These are phyloP conservation scores for Henckelia pumila DNA, from an alignment of 257 asterid genomes.

Conservation along the genomic window DNA sequence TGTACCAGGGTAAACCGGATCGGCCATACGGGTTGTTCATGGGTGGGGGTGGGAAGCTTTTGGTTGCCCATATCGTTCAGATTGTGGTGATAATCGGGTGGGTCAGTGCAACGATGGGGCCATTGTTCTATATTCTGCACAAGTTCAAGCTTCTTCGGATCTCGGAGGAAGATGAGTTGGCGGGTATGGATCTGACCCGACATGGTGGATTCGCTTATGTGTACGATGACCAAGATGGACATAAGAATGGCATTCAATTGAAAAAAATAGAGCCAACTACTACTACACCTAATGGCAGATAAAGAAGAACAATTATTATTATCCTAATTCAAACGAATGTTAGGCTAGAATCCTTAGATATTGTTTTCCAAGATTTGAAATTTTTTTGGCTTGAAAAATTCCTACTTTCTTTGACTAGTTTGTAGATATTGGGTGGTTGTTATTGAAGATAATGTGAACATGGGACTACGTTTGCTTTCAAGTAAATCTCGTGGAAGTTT, in stretches of 20 bases:
- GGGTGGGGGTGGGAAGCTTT: conserved; percentile 80
- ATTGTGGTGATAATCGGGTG: conserved; percentile 74
- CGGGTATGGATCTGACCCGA: conserved; percentile 98
- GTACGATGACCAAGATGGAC: conserved; percentile 50
- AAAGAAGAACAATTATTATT: too few species aligned
- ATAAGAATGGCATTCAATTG: conserved; percentile 45
- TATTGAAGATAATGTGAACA: neutral
- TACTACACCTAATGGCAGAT: neutral
- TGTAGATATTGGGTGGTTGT: neutral
- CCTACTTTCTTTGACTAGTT: neutral
- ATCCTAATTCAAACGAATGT: too few species aligned
- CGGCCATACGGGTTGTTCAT: conserved; percentile 82
- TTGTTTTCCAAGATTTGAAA: too few species aligned
- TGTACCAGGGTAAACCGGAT: conserved; percentile 50
- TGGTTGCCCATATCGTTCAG: conserved; percentile 75
- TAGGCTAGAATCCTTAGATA: too few species aligned
- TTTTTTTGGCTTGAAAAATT: too few species aligned
- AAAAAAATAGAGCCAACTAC: conserved; percentile 49
- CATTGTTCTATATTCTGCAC: conserved; percentile 51
- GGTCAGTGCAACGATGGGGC: conserved; percentile 90
- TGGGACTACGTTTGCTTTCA: neutral
- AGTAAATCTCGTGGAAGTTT: too few species aligned
- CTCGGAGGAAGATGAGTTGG: conserved; percentile 74
- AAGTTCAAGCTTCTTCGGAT: conserved; percentile 65
- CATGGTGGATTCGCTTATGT: conserved; percentile 91